Evolutionary conservation across 768 basidiomycete species (phyloP), one percentile per base, ranked within the genome.

Genomic region (Boletus vermiculosoides): DNA sequence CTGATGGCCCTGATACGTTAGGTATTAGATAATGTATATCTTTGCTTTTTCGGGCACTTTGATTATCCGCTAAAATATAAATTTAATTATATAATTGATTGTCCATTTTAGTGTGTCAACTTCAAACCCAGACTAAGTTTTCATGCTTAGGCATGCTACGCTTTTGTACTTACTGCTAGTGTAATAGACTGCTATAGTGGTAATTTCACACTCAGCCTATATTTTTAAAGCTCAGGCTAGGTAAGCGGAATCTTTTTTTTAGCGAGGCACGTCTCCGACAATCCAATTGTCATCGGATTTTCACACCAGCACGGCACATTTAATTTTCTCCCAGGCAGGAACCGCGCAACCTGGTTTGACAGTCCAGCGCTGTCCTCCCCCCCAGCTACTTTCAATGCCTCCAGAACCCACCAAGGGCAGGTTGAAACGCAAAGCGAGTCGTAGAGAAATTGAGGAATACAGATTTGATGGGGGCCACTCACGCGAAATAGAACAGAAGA

Each of bases 401-500:
- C 78, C 77, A 51, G 85, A 86, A 67, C 77, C 76, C 1, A 74
- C 78, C 20, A 82, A 81, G 65, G 63, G 73, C 31, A 83, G 77
- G 65, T 64, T 80, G 42, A 83, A 80, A 57, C 78, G 83, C 47
- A 77, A 77, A 45, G 58, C 75, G 2, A 78, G 74, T 55, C 77
- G 80, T 40, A 80, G 78, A 57, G 83, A 84, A 41, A 50, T 75
- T 33, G 82, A 82, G 4, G 79, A 83, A 34, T 78, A 75, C 63
- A 65, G 76, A 55, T 79, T 80, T 65, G 82, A 83, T 63, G 76
- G 76, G 25, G 74, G 71, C 53, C 82, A 86, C 66, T 77, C 82
- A 34, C 76, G 86, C 54, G 88, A 90, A 67, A 78, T 90, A 33
- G 88, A 90, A 66, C 75, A 84, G 68, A 90, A 88, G 73, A 83